Evolutionary conservation across 2,329 filamentous ascomycete genomes (phyloP).

Genomic region (Alternaria panax): DNA sequence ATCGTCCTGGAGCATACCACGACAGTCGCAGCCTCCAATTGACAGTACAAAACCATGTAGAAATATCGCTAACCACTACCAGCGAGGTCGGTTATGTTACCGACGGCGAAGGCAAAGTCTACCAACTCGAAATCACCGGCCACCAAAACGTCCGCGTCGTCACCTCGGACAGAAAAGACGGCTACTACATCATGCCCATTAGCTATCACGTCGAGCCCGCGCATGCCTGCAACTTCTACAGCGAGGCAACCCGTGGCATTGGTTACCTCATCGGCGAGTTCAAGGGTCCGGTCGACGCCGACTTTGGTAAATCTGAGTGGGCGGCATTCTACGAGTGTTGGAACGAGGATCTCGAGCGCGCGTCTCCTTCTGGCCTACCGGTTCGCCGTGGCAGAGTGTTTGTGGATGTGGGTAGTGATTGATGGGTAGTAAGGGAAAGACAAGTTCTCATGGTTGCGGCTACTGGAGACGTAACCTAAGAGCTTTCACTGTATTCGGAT

Average conservation of each 20-base stretch:
- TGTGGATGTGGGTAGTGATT: background rate
- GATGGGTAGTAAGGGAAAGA: background rate
- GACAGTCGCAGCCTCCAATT: background rate
- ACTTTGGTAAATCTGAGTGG: conserved; percentile 4
- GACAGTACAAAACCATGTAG: background rate
- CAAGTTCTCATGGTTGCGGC: background rate
- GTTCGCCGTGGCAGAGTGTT: background rate
- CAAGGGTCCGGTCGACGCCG: conserved; percentile 2
- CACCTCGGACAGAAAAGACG: background rate
- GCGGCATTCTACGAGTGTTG: conserved; percentile 20
- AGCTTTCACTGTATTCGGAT: background rate
- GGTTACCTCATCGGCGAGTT: conserved; percentile 16
- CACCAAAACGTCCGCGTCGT: conserved; percentile 5
- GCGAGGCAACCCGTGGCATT: conserved; percentile 1
- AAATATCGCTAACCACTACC: background rate
- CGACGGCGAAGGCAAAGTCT: conserved; percentile 1
- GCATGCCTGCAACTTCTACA: conserved; percentile 16
- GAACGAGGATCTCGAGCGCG: background rate
- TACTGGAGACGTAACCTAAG: background rate
- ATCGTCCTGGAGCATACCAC: background rate
- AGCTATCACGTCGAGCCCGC: conserved; percentile 6
- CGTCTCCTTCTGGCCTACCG: background rate
- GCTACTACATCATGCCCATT: conserved; percentile 8
- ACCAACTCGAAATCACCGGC: conserved; percentile 8
- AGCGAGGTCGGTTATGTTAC: conserved; percentile 5